phyloP scores from a whole-genome alignment of 1,284 basidiomycete genomes.

The Butyriboletus appendiculatus region DNA sequence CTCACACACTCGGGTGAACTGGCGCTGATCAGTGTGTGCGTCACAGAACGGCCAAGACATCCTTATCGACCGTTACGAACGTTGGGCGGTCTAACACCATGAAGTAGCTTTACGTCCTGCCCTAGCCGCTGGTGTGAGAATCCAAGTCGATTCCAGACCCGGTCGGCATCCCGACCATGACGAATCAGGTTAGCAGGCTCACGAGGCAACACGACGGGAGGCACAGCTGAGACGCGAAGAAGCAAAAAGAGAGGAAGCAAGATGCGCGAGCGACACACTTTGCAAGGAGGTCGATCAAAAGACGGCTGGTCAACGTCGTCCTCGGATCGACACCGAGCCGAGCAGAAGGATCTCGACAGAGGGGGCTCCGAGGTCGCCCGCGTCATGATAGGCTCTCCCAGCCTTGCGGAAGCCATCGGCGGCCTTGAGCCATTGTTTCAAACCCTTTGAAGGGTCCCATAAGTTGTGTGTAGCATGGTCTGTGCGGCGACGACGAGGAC shows the following conservation, averaged over 20 bases:
- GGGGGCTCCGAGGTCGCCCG: constrained; percentile 35
- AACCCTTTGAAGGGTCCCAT: constrained; percentile 37
- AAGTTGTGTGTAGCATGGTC: constrained; percentile 34
- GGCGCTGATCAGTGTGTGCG: constrained; percentile 24
- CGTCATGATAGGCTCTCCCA: constrained; percentile 27
- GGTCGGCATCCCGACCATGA: constrained; percentile 35
- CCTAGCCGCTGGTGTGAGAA: constrained; percentile 20
- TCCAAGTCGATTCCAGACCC: constrained; percentile 28
- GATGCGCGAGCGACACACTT: constrained; percentile 18
- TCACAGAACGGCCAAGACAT: constrained; percentile 71
- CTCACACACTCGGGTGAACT: constrained; percentile 1
- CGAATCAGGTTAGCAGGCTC: constrained; percentile 41
- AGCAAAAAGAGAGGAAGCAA: constrained; percentile 19
- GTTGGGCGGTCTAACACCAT: constrained; percentile 44
- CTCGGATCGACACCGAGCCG: constrained; percentile 28
- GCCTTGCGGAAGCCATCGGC: constrained; percentile 39
- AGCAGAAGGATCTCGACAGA: constrained; percentile 38
- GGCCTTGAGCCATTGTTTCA: constrained; percentile 39
- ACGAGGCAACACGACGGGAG: constrained; percentile 42
- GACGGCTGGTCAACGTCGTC: constrained; percentile 16
- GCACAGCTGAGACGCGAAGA: constrained; percentile 31
- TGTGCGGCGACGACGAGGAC: constrained; percentile 20
- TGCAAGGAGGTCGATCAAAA: constrained; percentile 25
- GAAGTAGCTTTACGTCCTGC: constrained; percentile 29
- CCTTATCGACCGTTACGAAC: constrained; percentile 53